Evolutionary conservation across 1,139 yeast species (phyloP), one percentile per base, ranked within the genome.

Genomic region (Lodderomyces pseudojiufengensis): DNA sequence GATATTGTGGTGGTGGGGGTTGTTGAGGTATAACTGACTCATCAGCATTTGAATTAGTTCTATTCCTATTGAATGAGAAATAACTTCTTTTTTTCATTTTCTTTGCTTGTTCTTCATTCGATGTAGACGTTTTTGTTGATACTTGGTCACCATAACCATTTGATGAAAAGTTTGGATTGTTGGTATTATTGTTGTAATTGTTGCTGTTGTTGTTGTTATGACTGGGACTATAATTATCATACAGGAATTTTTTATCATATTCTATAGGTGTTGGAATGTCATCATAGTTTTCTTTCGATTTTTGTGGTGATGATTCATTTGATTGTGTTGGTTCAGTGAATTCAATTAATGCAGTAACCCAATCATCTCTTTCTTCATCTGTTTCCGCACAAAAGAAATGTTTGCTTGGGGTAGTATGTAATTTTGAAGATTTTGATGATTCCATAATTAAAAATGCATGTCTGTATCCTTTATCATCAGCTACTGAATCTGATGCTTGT

Each of bases 321-420:
- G 45, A 29, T n/a, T 32, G 16, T 10, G 37, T 18, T 10, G 37
- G 29, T 18, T 49, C 51, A 31, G 51, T 61, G 43, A 66, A 65
- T 41, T 75, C 80, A 29, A 80, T 66, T 45, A 84, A 60, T 1
- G 76, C 70, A 14, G 76, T 68, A 20, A 83, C 76, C 96, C 96
- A 85, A 4, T 70, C 70, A 47, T 85, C 95, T 37, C 95, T 74
- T 49, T 87, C 95, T 24, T 66, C 70, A 36, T 84, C 86, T 1
- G 84, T 77, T 55, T 88, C 96, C 2, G 95, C 87, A 59, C 95
- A 87, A 42, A 88, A 72, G 35, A 80, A 75, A 55, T 84, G 88
- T 41, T 78, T 80, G 2, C 77, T 73, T 25, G 54, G 57, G 2
- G 77, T 65, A 14, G 72, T 63, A 1, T 81, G 70, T n/a, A 75